phyloP scores from a whole-genome alignment of 2,329 filamentous ascomycete species.

The Verticillium klebahnii region DNA sequence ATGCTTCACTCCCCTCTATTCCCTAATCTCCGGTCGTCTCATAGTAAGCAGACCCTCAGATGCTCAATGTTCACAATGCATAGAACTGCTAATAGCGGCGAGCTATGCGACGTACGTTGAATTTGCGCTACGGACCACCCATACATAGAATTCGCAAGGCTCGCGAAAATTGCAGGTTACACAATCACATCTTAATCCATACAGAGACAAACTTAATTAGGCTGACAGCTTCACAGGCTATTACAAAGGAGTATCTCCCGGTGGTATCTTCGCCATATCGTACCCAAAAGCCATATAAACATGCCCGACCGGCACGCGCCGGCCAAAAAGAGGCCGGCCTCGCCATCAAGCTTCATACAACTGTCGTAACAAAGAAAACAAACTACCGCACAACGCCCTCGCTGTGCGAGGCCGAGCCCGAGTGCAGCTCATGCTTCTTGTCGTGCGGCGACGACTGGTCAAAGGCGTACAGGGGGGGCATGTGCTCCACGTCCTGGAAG shows the following conservation, averaged over 20 bases:
- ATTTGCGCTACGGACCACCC: too few species aligned
- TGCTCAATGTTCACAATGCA: too few species aligned
- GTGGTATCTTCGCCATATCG: not conserved
- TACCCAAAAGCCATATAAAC: not conserved
- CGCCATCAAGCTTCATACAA: not conserved
- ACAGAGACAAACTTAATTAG: not conserved
- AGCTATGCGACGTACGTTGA: too few species aligned
- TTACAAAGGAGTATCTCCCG: not conserved
- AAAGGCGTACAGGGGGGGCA: slow-evolving; percentile 25
- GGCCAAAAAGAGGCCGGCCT: not conserved
- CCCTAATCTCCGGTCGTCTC: too few species aligned
- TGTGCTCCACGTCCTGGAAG: slow-evolving; percentile 21
- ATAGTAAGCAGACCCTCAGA: too few species aligned
- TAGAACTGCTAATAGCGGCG: too few species aligned
- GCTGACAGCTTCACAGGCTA: not conserved
- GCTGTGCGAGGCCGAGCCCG: not conserved
- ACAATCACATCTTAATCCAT: too few species aligned
- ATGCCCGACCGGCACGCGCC: not conserved
- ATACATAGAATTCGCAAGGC: too few species aligned
- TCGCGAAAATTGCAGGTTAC: too few species aligned
- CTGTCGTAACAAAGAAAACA: not conserved
- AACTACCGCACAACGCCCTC: not conserved
- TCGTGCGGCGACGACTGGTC: slow-evolving; percentile 7
- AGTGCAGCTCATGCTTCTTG: not conserved
- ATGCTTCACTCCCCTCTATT: too few species aligned